Percentiles rank a stretch among this genome's conserved stretches.
Evolutionary conservation across 495 filamentous ascomycete species (phyloP).

Genomic region (Hyaloscypha hepaticicola): DNA sequence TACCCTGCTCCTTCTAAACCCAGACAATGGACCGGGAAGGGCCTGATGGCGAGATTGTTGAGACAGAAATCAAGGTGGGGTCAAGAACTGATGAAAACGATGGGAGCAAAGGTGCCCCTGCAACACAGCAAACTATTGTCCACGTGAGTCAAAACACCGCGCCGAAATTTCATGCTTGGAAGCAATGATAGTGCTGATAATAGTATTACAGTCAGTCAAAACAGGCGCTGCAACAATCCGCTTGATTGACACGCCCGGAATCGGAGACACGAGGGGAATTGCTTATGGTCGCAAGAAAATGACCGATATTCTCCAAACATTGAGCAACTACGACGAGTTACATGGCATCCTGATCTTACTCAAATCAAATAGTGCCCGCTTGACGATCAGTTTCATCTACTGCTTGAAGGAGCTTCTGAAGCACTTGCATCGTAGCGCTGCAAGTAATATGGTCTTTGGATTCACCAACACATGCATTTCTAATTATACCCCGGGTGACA

Average conservation of each 20-base stretch:
- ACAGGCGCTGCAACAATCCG: constrained; percentile 34
- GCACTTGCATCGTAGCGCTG: constrained; percentile 38
- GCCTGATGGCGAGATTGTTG: constrained; percentile 20
- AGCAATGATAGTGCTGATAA: background rate
- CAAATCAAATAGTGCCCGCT: constrained; percentile 42
- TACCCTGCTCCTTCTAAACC: constrained; percentile 41
- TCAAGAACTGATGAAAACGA: constrained; percentile 34
- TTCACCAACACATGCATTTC: constrained; percentile 45
- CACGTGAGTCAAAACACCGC: constrained; percentile 22
- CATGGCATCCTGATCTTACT: constrained; percentile 49
- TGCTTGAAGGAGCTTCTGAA: constrained; percentile 46
- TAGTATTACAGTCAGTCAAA: constrained; percentile 17
- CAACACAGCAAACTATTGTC: constrained; percentile 41
- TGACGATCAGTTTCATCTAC: constrained; percentile 40
- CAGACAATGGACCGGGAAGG: constrained; percentile 32
- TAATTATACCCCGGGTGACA: constrained; percentile 45
- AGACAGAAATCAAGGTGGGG: constrained; percentile 34
- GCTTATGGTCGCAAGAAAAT: constrained; percentile 43
- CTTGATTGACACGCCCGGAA: constrained; percentile 47
- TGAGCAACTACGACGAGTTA: constrained; percentile 38
- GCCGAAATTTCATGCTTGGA: background rate
- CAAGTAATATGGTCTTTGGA: constrained; percentile 44
- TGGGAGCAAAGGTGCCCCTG: constrained; percentile 39
- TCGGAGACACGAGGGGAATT: constrained; percentile 43
- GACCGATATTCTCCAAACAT: constrained; percentile 37